phyloP scores from a whole-genome alignment of 2,329 filamentous ascomycete species.

The Mariannaea elegans region DNA sequence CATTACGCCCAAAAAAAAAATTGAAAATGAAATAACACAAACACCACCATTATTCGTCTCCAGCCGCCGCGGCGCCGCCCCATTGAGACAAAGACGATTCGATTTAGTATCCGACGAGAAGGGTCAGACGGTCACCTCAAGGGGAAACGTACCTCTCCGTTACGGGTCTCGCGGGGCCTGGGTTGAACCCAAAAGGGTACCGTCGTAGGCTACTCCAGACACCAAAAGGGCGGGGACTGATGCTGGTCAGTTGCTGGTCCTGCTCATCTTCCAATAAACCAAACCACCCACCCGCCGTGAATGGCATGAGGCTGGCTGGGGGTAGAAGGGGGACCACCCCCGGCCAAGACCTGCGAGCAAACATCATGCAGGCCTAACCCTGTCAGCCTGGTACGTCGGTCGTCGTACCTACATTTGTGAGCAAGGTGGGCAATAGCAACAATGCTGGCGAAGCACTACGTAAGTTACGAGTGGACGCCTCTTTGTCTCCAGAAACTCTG shows the following conservation, averaged over 20 bases:
- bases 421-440: constrained; percentile 31
- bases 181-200: constrained; percentile 22
- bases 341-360: constrained; percentile 22
- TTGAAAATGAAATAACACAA: too few relatives aligned
- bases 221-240: constrained; percentile 20
- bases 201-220: constrained; percentile 9
- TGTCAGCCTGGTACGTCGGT: constrained; percentile 31
- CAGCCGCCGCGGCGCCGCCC: constrained; percentile 14
- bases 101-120: background rate
- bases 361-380: constrained; percentile 33
- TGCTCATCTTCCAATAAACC: constrained; percentile 34
- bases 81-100: constrained; percentile 8
- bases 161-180: constrained; percentile 10
- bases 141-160: constrained; percentile 17
- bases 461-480: constrained; percentile 38
- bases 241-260: constrained; percentile 32
- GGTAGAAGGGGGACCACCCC: background rate
- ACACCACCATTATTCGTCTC: background rate
- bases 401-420: constrained; percentile 36
- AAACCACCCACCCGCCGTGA: constrained; percentile 10
- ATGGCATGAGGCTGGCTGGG: constrained; percentile 19
- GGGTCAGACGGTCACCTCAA: constrained; percentile 17
- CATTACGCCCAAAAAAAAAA: background rate
- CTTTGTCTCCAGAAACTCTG: constrained; percentile 23
- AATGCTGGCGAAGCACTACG: constrained; percentile 25